Evolutionary conservation across 106 monocot species (phyloP).

Genomic region (Platanthera zijinensis): DNA sequence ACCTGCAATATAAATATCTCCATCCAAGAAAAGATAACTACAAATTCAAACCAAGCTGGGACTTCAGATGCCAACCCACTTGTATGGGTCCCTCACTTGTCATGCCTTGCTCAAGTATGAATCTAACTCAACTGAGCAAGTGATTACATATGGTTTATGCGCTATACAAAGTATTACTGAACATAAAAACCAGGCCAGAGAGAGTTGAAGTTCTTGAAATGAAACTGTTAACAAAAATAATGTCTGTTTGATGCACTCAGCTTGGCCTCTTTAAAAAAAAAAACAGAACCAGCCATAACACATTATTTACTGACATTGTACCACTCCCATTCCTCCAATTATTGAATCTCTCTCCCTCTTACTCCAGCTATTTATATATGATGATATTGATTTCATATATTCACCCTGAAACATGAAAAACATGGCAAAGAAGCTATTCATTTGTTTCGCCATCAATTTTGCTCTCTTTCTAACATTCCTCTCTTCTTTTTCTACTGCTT

Average conservation of each 20-base stretch:
- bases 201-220: too few relatives aligned
- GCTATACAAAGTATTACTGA: too few relatives aligned
- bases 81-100: too few relatives aligned
- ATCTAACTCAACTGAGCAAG: too few relatives aligned
- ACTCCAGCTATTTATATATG: constrained; percentile 3
- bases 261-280: constrained; percentile 9
- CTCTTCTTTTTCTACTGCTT: background rate
- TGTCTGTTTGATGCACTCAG: background rate
- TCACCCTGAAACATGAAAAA: background rate
- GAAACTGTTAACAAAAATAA: background rate
- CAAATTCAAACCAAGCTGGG: too few relatives aligned
- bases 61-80: too few relatives aligned
- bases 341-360: constrained; percentile 7
- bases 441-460: background rate
- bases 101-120: too few relatives aligned
- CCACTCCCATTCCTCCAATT: constrained; percentile 14
- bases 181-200: too few relatives aligned
- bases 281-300: background rate
- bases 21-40: too few relatives aligned
- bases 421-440: constrained; percentile 7
- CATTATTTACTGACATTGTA: background rate
- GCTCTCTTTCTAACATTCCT: constrained; percentile 2
- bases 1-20: too few relatives aligned
- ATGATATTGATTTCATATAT: background rate
- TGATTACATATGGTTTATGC: too few relatives aligned